A percentile compares a stretch with the other conserved stretches of the same genome.
These are phyloP conservation scores for Trifolium pratense DNA, from an alignment of 306 rosid species.

Conservation along the genomic window DNA sequence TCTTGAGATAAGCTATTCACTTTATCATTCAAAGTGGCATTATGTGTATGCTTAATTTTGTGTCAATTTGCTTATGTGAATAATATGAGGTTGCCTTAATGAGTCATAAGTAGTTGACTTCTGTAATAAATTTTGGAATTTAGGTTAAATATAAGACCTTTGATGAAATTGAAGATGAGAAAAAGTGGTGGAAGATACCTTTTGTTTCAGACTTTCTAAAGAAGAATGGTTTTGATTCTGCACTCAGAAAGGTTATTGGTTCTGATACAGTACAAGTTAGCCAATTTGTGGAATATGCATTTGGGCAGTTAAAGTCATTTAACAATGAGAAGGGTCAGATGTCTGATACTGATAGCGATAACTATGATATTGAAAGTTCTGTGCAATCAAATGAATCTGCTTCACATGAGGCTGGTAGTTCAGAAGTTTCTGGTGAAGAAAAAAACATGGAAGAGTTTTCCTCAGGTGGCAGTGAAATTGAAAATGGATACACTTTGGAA, in stretches of 20 bases:
- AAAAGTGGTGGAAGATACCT: slow-evolving; percentile 81
- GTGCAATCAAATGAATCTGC: slow-evolving; percentile 45
- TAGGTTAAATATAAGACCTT: slow-evolving; percentile 85
- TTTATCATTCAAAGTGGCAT: slow-evolving; percentile 17
- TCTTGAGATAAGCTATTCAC: neutral
- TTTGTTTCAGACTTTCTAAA: slow-evolving; percentile 78
- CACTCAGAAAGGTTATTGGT: slow-evolving; percentile 66
- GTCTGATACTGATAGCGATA: slow-evolving; percentile 42
- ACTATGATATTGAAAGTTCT: slow-evolving; percentile 37
- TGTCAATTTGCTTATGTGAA: slow-evolving; percentile 8
- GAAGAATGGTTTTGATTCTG: slow-evolving; percentile 74
- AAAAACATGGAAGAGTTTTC: slow-evolving; percentile 46
- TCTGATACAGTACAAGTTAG: slow-evolving; percentile 85
- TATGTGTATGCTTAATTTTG: slow-evolving; percentile 34
- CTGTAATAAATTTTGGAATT: slow-evolving; percentile 44
- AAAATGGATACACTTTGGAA: slow-evolving; percentile 51
- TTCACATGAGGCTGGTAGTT: slow-evolving; percentile 39
- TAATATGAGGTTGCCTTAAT: slow-evolving; percentile 13
- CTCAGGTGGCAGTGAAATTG: slow-evolving; percentile 40
- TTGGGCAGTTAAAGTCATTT: slow-evolving; percentile 85
- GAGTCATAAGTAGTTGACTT: slow-evolving; percentile 37
- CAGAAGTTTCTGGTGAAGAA: slow-evolving; percentile 43
- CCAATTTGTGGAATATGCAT: slow-evolving; percentile 91
- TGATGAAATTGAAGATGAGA: slow-evolving; percentile 80
- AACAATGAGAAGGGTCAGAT: slow-evolving; percentile 56